These are phyloP conservation scores for Coemansia sp. DNA, from an alignment of 192 early-diverging fungal genomes.

Conservation along the genomic window DNA sequence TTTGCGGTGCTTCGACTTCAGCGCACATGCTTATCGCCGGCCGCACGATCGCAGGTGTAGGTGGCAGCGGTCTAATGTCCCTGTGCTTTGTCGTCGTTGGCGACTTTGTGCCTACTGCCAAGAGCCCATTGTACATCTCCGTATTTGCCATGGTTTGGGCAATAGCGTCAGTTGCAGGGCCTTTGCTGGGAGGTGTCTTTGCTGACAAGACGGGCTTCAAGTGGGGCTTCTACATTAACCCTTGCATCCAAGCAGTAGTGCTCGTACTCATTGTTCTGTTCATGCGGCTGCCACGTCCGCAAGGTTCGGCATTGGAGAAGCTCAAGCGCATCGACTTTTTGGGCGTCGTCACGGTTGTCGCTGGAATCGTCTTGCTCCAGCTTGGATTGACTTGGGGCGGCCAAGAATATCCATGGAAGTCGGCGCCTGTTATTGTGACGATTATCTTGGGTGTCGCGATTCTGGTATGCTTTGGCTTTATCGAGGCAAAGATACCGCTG, in stretches of 20 bases:
- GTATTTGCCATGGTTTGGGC: slow-evolving; percentile 63
- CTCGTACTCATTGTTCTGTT: slow-evolving; percentile 51
- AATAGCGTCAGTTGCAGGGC: slow-evolving; percentile 62
- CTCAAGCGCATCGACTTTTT: slow-evolving; percentile 70
- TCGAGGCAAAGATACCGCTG: slow-evolving; percentile 62
- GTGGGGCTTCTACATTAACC: slow-evolving; percentile 67
- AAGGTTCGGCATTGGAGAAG: slow-evolving; percentile 52
- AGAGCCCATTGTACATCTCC: slow-evolving; percentile 65
- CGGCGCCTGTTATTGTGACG: slow-evolving; percentile 53
- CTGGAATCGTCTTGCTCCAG: slow-evolving; percentile 67
- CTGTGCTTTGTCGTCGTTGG: slow-evolving; percentile 68
- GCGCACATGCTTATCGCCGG: slow-evolving; percentile 73
- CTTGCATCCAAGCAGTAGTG: slow-evolving; percentile 50
- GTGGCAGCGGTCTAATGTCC: slow-evolving; percentile 71
- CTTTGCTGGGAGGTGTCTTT: slow-evolving; percentile 64
- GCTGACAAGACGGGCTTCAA: slow-evolving; percentile 58
- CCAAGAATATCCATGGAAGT: slow-evolving; percentile 60
- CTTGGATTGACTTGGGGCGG: slow-evolving; percentile 80
- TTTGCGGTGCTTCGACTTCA: slow-evolving; percentile 60
- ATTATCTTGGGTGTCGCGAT: slow-evolving; percentile 41
- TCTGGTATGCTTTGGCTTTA: slow-evolving; percentile 58
- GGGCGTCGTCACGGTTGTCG: slow-evolving; percentile 61
- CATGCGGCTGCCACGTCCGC: slow-evolving; percentile 46
- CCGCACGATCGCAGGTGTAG: slow-evolving; percentile 69
- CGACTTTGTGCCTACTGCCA: slow-evolving; percentile 64